phyloP scores from a whole-genome alignment of 2,329 filamentous ascomycete genomes.

The Zopfia rhizophila region DNA sequence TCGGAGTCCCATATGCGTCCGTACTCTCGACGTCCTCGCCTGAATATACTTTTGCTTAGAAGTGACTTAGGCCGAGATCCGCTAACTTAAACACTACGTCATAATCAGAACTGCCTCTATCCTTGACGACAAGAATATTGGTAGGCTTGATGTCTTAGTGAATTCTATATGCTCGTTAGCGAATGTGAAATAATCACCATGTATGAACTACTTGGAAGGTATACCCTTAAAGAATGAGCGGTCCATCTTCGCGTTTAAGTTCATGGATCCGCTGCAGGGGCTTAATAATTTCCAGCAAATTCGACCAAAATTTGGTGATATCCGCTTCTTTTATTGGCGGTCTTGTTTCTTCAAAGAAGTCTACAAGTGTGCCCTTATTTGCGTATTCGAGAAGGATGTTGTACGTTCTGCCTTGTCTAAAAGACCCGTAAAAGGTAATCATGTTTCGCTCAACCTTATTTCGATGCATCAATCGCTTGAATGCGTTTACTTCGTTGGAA shows the following conservation, averaged over 20 bases:
- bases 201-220: background rate
- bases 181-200: background rate
- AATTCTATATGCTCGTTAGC: slow-evolving; percentile 35
- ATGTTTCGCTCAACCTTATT: slow-evolving; percentile 13
- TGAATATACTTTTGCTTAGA: slow-evolving; percentile 17
- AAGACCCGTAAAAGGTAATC: slow-evolving; percentile 29
- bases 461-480: slow-evolving; percentile 9
- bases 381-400: slow-evolving; percentile 52
- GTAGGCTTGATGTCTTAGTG: slow-evolving; percentile 58
- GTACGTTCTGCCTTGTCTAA: slow-evolving; percentile 25
- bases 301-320: slow-evolving; percentile 45
- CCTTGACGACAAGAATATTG: slow-evolving; percentile 52
- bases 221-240: slow-evolving; percentile 14
- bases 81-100: slow-evolving; percentile 50
- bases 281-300: slow-evolving; percentile 37
- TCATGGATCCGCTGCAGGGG: slow-evolving; percentile 41
- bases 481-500: slow-evolving; percentile 25
- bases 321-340: slow-evolving; percentile 37
- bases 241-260: slow-evolving; percentile 3
- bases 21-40: background rate
- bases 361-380: slow-evolving; percentile 42
- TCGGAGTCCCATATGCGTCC: slow-evolving; percentile 44
- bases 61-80: slow-evolving; percentile 50
- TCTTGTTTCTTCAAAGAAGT: slow-evolving; percentile 32
- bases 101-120: background rate